Conservation (phyloP, 1,139 yeast genomes). For the Blastobotrys serpentis region DNA sequence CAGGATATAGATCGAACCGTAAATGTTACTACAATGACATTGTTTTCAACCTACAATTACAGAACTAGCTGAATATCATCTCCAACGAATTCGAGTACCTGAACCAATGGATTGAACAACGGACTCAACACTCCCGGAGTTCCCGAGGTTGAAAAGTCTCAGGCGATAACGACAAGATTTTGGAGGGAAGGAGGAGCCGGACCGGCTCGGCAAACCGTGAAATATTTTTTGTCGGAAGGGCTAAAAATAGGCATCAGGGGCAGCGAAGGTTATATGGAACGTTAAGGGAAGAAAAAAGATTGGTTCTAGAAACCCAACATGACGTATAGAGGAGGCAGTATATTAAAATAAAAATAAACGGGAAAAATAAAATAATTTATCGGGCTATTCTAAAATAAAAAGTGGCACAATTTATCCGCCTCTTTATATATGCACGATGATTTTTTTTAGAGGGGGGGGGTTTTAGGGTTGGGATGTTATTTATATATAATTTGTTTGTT, state of each 20-base stretch:
- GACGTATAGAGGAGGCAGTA: not conserved
- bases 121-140: not conserved
- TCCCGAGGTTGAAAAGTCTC: too few species aligned
- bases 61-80: too few species aligned
- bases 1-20: too few species aligned
- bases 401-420: not conserved
- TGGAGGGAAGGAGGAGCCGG: not conserved
- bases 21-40: too few species aligned
- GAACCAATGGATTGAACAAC: not conserved
- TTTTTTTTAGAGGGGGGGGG: not conserved
- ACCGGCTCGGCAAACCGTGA: not conserved
- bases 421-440: not conserved
- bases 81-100: too few species aligned
- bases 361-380: too few species aligned
- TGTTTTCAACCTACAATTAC: too few species aligned
- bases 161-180: not conserved
- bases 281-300: not conserved
- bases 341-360: not conserved
- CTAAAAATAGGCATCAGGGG: not conserved
- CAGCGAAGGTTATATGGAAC: too few species aligned
- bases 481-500: constrained; percentile 2
- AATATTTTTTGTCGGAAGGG: not conserved
- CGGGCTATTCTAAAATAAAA: not conserved
- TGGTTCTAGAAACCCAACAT: not conserved
- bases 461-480: not conserved